Percentiles rank a stretch among this genome's conserved stretches.
These are phyloP conservation scores for Chalciporus pseudorubinellus DNA, from an alignment of 768 basidiomycete species.

Conservation along the genomic window DNA sequence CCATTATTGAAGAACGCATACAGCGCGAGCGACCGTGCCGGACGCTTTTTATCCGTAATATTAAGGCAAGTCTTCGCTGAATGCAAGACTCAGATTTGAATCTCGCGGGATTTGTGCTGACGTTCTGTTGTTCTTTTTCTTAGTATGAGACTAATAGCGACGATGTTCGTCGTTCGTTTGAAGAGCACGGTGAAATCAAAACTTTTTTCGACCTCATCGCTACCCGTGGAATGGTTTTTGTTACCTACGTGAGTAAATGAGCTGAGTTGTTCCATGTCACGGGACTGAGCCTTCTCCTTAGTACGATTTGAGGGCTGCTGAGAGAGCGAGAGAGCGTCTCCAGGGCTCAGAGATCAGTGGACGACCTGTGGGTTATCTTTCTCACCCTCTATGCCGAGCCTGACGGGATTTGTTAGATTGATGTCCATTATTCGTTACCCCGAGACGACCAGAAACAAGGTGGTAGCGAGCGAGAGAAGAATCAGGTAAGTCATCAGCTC, in stretches of 20 bases:
- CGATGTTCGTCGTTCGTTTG: constrained; percentile 81
- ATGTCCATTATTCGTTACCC: constrained; percentile 96
- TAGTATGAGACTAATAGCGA: constrained; percentile 90
- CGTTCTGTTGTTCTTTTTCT: constrained; percentile 17
- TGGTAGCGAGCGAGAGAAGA: constrained; percentile 63
- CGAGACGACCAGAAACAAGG: constrained; percentile 76
- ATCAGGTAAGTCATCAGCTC: constrained; percentile 56
- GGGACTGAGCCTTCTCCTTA: constrained; percentile 35
- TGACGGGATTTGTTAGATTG: constrained; percentile 60
- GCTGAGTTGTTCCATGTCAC: background rate
- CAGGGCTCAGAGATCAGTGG: constrained; percentile 88
- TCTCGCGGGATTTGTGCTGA: constrained; percentile 7
- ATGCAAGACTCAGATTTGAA: constrained; percentile 11
- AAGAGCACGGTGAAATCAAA: constrained; percentile 93
- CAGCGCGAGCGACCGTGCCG: constrained; percentile 93
- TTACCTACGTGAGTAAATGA: constrained; percentile 83
- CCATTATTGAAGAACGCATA: constrained; percentile 91
- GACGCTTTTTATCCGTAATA: constrained; percentile 95
- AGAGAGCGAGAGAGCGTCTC: constrained; percentile 84
- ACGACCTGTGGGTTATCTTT: constrained; percentile 68
- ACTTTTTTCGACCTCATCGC: constrained; percentile 95
- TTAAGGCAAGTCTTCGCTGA: constrained; percentile 73
- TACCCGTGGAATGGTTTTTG: constrained; percentile 97
- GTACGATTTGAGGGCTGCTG: constrained; percentile 92
- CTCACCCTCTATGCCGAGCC: background rate